Base-by-base conservation (phyloP, 805 yeast species). In the Kazachstania bromeliacearum region DNA sequence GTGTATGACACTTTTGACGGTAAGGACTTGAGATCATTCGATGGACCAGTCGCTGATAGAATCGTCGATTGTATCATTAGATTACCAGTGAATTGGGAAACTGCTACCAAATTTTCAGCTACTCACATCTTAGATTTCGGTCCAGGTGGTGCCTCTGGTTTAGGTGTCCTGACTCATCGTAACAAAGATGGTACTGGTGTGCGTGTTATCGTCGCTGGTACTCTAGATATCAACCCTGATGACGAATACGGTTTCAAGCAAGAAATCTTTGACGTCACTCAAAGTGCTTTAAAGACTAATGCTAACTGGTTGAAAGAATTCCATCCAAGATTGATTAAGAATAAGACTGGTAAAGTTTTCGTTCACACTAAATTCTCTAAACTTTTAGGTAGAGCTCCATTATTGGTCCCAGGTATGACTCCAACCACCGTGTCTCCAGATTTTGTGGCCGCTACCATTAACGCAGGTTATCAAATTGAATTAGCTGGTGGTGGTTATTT, bases 401-500 rank as follows among this genome's bases (percentile, higher is more conserved):
- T 92, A 49, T 80, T 94, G 80, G 92, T 92, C 49, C 95, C 99
- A 26, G 99, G 98, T 68, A 92, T 92, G 99, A 92, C 98, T 28
- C 99, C 99, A 59, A 77, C 95, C 30, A 92, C 98, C 22, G 96
- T 88, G 39, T 80, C 84, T 48, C 92, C 97, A 32, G 88, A 84
- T 44, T 88, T 92, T 53, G 94, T 92, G 40, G 81, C 95, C 43
- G 94, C 95, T 22, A 80, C 96, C 20, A 73, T 88, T 56, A 87
- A 88, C 59, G 87, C 97, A 34, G 99, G 99, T 44, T 92, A 88
- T 68, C 95, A 85, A 59, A 85, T 89, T 54, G 99, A 92, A 69
- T 73, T 92, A 55, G 98, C 95, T 34, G 99, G 99, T 63, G 99
- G 99, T 72, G 99, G 97, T 55, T 92, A 92, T 66, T 92, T 89